Conservation (phyloP, 768 basidiomycete genomes). For the Kwoniella sp. region DNA sequence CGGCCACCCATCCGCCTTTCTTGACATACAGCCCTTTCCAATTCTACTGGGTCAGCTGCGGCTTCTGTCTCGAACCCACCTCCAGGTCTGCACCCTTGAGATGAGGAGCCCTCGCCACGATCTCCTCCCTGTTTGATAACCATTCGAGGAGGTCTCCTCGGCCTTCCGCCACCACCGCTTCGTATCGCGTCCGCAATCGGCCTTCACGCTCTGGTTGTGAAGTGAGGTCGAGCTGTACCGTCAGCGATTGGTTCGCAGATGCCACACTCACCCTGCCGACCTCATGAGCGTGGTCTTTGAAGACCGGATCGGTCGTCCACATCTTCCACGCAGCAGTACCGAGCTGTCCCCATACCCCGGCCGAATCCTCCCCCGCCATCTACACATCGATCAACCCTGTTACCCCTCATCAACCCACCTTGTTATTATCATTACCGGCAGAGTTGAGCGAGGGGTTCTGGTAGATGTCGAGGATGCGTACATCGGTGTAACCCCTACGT, state of each 20-base stretch:
- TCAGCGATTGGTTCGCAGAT: conserved; percentile 3
- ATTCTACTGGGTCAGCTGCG: conserved; percentile 10
- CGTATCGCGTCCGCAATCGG: conserved; percentile 18
- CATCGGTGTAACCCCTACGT: conserved; percentile 40
- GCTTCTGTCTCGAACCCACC: conserved; percentile 7
- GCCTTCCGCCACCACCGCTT: conserved; percentile 14
- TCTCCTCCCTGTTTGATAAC: conserved; percentile 29
- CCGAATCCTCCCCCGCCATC: conserved; percentile 18
- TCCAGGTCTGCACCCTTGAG: conserved; percentile 19
- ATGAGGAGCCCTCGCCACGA: conserved; percentile 26
- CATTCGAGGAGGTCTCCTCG: conserved; percentile 24
- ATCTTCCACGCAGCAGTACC: conserved; percentile 35
- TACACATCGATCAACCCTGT: not conserved
- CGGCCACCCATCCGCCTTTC: conserved; percentile 47
- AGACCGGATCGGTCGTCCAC: conserved; percentile 44
- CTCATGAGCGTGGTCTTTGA: conserved; percentile 36
- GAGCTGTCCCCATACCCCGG: conserved; percentile 24
- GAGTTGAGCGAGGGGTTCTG: conserved; percentile 32
- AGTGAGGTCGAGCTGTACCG: conserved; percentile 24
- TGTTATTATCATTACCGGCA: conserved; percentile 49
- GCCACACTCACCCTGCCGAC: conserved; percentile 42
- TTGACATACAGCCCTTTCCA: conserved; percentile 41
- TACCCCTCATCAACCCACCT: conserved; percentile 19
- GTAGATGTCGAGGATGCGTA: conserved; percentile 39
- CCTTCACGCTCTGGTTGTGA: conserved; percentile 8